Evolutionary conservation across 345 rosid genomes (phyloP).

Genomic region (Punica granatum): DNA sequence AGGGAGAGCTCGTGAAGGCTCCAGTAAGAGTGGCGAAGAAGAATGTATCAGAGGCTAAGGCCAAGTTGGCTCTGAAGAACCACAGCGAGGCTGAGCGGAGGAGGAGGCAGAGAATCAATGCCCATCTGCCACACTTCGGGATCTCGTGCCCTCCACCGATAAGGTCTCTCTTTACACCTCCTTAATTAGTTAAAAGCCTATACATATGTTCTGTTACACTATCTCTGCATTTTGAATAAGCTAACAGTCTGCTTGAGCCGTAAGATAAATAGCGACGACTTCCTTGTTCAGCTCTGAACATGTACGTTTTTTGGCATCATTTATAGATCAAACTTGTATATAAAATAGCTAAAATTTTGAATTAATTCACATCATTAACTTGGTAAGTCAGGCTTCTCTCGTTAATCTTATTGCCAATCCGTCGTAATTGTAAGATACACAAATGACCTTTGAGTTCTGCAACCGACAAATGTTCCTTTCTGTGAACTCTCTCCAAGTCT

Average conservation of each 20-base stretch:
- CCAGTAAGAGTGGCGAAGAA: slow-evolving; percentile 38
- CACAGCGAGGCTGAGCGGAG: slow-evolving; percentile 78
- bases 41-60: slow-evolving; percentile 40
- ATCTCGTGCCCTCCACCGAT: slow-evolving; percentile 43
- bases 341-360: neutral
- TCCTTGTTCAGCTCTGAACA: too few species aligned
- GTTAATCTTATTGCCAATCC: neutral
- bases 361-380: neutral
- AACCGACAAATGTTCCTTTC: neutral
- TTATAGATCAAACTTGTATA: neutral
- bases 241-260: too few species aligned
- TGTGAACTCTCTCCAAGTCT: neutral
- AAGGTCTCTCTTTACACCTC: slow-evolving; percentile 30
- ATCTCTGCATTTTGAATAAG: neutral
- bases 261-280: too few species aligned
- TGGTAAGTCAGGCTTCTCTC: neutral
- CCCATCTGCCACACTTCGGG: slow-evolving; percentile 63
- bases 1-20: slow-evolving; percentile 52
- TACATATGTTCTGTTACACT: neutral
- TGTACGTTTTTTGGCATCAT: too few species aligned
- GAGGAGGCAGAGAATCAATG: slow-evolving; percentile 68
- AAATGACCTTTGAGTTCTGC: neutral
- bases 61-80: slow-evolving; percentile 47
- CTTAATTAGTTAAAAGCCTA: neutral
- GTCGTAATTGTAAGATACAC: neutral